Percentiles rank a stretch among this genome's conserved stretches.
phyloP scores from a whole-genome alignment of 2,329 filamentous ascomycete species.

The Botryotinia narcissicola region DNA sequence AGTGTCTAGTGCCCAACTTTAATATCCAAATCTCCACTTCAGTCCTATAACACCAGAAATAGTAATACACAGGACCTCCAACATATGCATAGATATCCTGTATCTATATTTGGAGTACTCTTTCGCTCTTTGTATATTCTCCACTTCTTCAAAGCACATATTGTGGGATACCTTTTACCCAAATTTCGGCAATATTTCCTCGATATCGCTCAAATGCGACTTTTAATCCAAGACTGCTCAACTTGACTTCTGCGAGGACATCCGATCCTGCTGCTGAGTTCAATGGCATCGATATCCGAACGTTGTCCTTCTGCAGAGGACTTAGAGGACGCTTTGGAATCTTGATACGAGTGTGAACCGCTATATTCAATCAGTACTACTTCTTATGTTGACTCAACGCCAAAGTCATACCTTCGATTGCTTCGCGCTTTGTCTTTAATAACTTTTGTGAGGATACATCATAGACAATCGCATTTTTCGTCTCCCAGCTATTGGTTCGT shows the following conservation, averaged over 20 bases:
- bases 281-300: conserved; percentile 3
- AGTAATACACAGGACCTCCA: background rate
- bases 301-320: background rate
- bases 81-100: background rate
- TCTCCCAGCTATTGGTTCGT: conserved; percentile 12
- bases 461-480: conserved; percentile 1
- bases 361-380: background rate
- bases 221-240: conserved; percentile 14
- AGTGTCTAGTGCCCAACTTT: background rate
- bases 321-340: conserved; percentile 3
- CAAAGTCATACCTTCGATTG: background rate
- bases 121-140: background rate
- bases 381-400: background rate
- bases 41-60: background rate
- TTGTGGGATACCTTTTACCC: conserved; percentile 5
- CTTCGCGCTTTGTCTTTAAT: background rate
- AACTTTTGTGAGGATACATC: conserved; percentile 8
- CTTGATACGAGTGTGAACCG: background rate
- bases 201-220: conserved; percentile 5
- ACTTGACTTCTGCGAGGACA: conserved; percentile 7
- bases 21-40: background rate
- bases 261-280: conserved; percentile 6
- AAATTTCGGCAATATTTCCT: conserved; percentile 13
- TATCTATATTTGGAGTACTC: background rate
- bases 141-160: background rate